Conservation (phyloP, 2,329 filamentous ascomycete species). For the Pseudogymnoascus sp. region DNA sequence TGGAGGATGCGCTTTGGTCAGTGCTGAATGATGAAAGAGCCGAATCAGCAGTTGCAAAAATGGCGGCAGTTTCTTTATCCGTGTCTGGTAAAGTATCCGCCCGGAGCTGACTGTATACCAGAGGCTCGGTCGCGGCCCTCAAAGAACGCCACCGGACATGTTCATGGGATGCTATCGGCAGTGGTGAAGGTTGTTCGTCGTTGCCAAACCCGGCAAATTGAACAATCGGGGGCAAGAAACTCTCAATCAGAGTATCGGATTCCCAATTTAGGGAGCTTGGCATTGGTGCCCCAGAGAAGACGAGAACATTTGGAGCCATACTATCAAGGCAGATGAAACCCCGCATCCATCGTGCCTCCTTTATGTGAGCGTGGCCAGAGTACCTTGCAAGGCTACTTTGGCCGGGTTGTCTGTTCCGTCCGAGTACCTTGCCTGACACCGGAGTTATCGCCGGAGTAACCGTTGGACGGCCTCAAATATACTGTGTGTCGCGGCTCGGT, state of each 20-base stretch:
- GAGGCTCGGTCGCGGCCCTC: conserved; percentile 39
- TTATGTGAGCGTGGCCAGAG: background rate
- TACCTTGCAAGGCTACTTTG: background rate
- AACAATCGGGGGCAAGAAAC: conserved; percentile 35
- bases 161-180: conserved; percentile 9
- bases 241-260: conserved; percentile 39
- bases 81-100: conserved; percentile 31
- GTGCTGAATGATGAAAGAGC: conserved; percentile 20
- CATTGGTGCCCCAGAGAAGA: conserved; percentile 55
- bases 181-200: conserved; percentile 11
- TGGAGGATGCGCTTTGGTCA: conserved; percentile 13
- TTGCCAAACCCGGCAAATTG: conserved; percentile 29
- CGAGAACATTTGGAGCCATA: conserved; percentile 30
- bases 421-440: background rate
- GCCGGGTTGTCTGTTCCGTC: background rate
- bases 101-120: conserved; percentile 40
- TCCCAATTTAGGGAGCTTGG: conserved; percentile 46
- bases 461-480: background rate
- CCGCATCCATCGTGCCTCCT: background rate
- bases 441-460: background rate
- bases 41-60: conserved; percentile 40
- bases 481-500: background rate
- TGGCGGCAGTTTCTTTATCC: conserved; percentile 31
- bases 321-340: background rate
- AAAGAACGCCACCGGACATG: conserved; percentile 43